phyloP scores from a whole-genome alignment of 257 asterid species.

The Linaria vulgaris region DNA sequence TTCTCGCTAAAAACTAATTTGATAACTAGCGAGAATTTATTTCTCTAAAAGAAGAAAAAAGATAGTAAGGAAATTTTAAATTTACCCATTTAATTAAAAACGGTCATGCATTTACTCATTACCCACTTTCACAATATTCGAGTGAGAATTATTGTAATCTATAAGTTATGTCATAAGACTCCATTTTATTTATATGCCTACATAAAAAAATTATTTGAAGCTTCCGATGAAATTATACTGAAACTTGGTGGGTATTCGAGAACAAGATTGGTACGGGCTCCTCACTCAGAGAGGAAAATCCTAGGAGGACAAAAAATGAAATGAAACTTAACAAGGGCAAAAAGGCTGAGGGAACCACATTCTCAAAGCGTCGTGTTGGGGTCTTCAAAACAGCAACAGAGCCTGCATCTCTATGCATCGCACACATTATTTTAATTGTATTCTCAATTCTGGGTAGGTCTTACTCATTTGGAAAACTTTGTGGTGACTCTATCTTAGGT shows the following conservation, averaged over 20 bases:
- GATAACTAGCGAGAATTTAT: no score
- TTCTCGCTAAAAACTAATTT: no score
- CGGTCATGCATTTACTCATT: background rate
- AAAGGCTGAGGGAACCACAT: slow-evolving; percentile 17
- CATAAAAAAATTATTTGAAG: no score
- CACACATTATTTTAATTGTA: slow-evolving; percentile 16
- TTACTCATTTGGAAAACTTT: slow-evolving; percentile 19
- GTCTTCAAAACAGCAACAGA: no score
- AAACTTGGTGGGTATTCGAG: no score
- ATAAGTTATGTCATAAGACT: background rate
- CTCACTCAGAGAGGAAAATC: background rate
- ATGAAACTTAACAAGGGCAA: slow-evolving; percentile 21
- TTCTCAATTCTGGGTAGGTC: slow-evolving; percentile 8
- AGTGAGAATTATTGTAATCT: no score
- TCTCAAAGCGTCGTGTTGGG: slow-evolving; percentile 29
- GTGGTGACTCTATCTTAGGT: background rate
- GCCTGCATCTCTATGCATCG: slow-evolving; percentile 27
- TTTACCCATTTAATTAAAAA: background rate
- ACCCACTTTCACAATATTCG: no score
- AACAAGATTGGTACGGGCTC: no score
- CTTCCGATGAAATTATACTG: no score
- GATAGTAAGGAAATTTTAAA: background rate
- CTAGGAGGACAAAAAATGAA: slow-evolving; percentile 26
- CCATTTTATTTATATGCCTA: background rate
- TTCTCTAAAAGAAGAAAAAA: no score